Conservation (phyloP, 2,329 filamentous ascomycete species). For the Aspergillus hiratsukae region DNA sequence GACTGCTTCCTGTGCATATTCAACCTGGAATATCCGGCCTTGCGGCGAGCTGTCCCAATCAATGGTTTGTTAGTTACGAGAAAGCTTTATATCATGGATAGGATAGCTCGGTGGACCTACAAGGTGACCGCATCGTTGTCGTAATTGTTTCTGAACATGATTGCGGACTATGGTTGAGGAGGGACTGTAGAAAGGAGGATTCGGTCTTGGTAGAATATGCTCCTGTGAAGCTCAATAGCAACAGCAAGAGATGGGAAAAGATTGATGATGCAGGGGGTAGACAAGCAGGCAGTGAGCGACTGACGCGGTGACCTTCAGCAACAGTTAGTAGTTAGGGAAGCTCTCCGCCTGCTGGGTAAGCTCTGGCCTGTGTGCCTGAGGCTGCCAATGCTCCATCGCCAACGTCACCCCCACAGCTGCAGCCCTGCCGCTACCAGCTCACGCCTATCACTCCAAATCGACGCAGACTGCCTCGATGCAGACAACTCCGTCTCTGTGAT, state of each 20-base stretch:
- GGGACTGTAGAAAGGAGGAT: constrained; percentile 3
- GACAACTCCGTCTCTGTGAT: constrained; percentile 1
- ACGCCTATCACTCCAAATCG: not conserved
- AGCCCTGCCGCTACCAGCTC: not conserved
- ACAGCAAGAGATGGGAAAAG: constrained; percentile 10
- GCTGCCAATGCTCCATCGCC: constrained; percentile 5
- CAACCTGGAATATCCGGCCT: constrained; percentile 98
- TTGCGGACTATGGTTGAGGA: constrained; percentile 8
- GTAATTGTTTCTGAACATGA: constrained; percentile 99
- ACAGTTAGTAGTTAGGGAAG: constrained; percentile 4
- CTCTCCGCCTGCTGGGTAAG: constrained; percentile 7
- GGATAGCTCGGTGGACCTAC: constrained; percentile 52
- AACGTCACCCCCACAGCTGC: constrained; percentile 25
- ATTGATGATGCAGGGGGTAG: constrained; percentile 4
- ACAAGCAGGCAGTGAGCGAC: constrained; percentile 28
- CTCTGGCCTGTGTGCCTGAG: constrained; percentile 14
- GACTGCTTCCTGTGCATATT: constrained; percentile 97
- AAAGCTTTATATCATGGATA: constrained; percentile 6
- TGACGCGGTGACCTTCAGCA: constrained; percentile 28
- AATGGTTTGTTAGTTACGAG: constrained; percentile 3
- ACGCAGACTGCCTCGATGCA: constrained; percentile 5
- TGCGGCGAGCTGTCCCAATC: constrained; percentile 73
- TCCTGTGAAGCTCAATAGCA: constrained; percentile 5
- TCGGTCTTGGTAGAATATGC: not conserved
- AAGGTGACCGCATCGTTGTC: constrained; percentile 99